These are phyloP conservation scores for Saccharomycodes ludwigii DNA, from an alignment of 805 yeast species.

Conservation along the genomic window DNA sequence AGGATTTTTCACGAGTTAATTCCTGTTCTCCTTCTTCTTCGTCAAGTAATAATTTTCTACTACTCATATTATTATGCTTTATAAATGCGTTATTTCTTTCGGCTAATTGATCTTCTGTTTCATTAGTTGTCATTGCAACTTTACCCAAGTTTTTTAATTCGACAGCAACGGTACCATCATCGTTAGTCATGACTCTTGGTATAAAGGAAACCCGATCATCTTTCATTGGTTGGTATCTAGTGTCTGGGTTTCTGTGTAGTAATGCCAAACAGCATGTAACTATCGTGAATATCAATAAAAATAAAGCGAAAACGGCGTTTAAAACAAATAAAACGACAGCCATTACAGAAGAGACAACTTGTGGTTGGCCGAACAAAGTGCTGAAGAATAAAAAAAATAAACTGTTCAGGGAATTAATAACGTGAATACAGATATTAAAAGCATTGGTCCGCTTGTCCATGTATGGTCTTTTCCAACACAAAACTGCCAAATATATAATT, in stretches of 20 bases:
- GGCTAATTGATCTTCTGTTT: slow-evolving; percentile 19
- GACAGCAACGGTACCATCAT: slow-evolving; percentile 11
- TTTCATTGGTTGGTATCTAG: slow-evolving; percentile 89
- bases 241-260: slow-evolving; percentile 83
- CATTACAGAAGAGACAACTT: slow-evolving; percentile 80
- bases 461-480: slow-evolving; percentile 72
- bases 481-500: slow-evolving; percentile 47
- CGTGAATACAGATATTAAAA: slow-evolving; percentile 79
- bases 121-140: slow-evolving; percentile 25
- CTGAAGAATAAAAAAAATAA: slow-evolving; percentile 84
- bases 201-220: slow-evolving; percentile 96
- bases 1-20: too few relatives aligned
- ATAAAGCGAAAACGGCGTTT: slow-evolving; percentile 80
- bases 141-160: slow-evolving; percentile 25
- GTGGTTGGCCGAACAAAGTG: slow-evolving; percentile 70
- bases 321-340: slow-evolving; percentile 81
- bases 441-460: slow-evolving; percentile 91
- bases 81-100: slow-evolving; percentile 13
- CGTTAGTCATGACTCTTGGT: slow-evolving; percentile 42
- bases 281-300: slow-evolving; percentile 73
- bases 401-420: slow-evolving; percentile 71
- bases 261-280: slow-evolving; percentile 79
- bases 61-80: slow-evolving; percentile 4
- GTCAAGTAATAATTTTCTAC: slow-evolving; percentile 6
- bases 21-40: slow-evolving; percentile 9